Conservation (phyloP, 2,329 filamentous ascomycete genomes). For the Arthrobotrys pseudoclavata region DNA sequence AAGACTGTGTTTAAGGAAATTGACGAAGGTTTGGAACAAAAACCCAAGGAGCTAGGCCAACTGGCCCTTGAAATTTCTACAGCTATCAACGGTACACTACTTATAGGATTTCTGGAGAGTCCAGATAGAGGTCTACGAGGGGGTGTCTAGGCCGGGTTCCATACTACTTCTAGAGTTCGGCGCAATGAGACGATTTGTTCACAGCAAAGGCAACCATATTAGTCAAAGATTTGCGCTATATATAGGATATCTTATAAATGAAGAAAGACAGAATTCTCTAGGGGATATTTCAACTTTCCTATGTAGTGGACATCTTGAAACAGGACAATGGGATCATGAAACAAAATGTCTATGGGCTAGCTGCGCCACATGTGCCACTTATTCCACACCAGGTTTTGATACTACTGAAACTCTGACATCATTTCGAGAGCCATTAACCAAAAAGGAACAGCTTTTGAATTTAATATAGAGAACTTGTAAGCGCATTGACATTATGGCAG, state of each 20-base stretch:
- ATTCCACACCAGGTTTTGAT: background rate
- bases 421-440: background rate
- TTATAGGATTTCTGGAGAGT: background rate
- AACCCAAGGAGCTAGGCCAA: background rate
- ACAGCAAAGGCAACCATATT: background rate
- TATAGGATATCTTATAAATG: background rate
- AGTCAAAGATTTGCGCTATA: background rate
- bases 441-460: background rate
- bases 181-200: background rate
- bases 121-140: background rate
- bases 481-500: background rate
- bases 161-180: background rate
- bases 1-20: background rate
- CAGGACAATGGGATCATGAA: background rate
- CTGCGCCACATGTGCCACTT: constrained; percentile 7
- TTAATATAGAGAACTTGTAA: background rate
- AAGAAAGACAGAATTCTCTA: constrained; percentile 10
- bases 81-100: background rate
- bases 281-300: background rate
- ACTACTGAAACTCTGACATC: background rate
- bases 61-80: background rate
- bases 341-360: background rate
- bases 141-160: background rate
- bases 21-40: background rate
- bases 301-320: background rate